phyloP scores from a whole-genome alignment of 2,329 filamentous ascomycete species.

The Alternaria brassicae region DNA sequence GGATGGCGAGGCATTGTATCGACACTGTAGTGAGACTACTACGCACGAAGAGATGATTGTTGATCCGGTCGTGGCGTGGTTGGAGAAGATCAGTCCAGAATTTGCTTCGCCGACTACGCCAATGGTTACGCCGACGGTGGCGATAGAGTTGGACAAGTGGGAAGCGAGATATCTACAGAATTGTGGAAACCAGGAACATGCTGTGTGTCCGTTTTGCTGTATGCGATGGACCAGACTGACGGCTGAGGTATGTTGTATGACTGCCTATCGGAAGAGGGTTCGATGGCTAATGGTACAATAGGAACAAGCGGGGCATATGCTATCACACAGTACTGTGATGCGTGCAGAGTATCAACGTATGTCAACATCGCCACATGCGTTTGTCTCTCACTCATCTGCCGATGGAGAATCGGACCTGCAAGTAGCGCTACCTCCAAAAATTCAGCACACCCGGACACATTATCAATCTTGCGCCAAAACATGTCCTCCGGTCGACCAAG shows the following conservation, averaged over 20 bases:
- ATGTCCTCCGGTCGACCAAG: neutral
- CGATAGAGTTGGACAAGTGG: neutral
- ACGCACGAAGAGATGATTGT: accelerated
- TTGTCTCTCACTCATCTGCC: neutral
- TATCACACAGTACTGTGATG: neutral
- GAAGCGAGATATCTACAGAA: neutral
- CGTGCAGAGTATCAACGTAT: neutral
- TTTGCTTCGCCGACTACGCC: neutral
- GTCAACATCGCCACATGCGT: neutral
- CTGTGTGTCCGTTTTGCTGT: neutral
- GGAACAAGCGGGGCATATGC: neutral
- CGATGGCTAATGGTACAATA: neutral
- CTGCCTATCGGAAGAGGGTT: neutral
- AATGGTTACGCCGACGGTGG: too few relatives aligned
- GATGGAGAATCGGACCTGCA: neutral
- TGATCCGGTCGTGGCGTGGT: neutral
- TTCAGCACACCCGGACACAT: neutral
- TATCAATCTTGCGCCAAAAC: neutral
- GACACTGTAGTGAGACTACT: neutral
- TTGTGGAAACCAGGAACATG: accelerated
- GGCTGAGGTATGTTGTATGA: neutral
- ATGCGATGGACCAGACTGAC: neutral
- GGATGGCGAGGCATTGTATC: neutral
- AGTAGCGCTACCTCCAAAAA: neutral
- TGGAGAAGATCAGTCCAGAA: neutral